A percentile compares a stretch with the other conserved stretches of the same genome.
Evolutionary conservation across 768 basidiomycete species (phyloP).

Genomic region (Omphalotus guepiniiformis): DNA sequence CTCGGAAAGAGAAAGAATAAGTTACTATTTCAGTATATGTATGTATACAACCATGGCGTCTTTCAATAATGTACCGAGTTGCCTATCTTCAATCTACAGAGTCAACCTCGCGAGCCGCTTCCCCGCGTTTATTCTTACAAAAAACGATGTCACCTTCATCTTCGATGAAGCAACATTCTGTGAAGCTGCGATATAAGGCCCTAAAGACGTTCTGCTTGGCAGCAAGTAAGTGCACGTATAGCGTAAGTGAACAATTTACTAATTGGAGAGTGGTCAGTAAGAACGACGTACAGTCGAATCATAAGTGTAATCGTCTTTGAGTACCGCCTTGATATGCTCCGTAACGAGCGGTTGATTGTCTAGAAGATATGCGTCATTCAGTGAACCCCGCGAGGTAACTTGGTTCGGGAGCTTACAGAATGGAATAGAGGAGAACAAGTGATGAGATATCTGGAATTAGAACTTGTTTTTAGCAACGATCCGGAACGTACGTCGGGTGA

Average conservation of each 20-base stretch:
- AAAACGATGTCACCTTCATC: conserved; percentile 34
- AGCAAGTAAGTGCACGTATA: not conserved
- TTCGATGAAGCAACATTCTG: conserved; percentile 32
- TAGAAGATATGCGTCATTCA: not conserved
- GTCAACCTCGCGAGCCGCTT: not conserved
- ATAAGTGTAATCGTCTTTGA: conserved; percentile 29
- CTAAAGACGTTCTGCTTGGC: conserved; percentile 16
- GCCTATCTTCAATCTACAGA: too few species aligned
- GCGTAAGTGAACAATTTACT: conserved; percentile 14
- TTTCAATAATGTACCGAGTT: too few species aligned
- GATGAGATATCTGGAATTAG: conserved; percentile 25
- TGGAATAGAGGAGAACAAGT: conserved; percentile 30
- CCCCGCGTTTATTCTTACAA: conserved; percentile 28
- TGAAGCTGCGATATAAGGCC: conserved; percentile 32
- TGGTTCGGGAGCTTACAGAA: conserved; percentile 24
- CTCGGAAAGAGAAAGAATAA: too few species aligned
- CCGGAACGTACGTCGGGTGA: not conserved
- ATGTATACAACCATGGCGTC: too few species aligned
- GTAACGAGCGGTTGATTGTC: conserved; percentile 28
- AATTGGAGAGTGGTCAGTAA: not conserved
- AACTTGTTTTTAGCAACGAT: not conserved
- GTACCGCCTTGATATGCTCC: conserved; percentile 37
- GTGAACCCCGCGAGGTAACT: not conserved
- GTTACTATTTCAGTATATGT: too few species aligned
- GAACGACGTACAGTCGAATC: conserved; percentile 34